Conservation (phyloP, 2,329 filamentous ascomycete species). For the Thelonectria rubi region DNA sequence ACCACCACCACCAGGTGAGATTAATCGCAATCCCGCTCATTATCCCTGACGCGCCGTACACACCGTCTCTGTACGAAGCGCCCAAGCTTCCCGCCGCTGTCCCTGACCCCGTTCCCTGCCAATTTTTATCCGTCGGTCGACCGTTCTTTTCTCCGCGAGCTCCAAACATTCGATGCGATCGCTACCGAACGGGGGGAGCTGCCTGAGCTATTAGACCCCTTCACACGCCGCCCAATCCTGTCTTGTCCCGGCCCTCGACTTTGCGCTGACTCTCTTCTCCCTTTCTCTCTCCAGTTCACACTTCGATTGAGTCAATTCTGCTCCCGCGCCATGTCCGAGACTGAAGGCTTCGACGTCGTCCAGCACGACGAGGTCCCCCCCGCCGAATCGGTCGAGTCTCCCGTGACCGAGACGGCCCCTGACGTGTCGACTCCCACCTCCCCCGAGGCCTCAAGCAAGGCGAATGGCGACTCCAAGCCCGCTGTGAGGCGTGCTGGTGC, state of each 20-base stretch:
- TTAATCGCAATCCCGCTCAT: slow-evolving; percentile 20
- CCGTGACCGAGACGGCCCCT: slow-evolving; percentile 38
- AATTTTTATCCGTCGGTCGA: slow-evolving; percentile 15
- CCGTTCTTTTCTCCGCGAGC: slow-evolving; percentile 11
- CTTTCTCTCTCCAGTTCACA: slow-evolving; percentile 22
- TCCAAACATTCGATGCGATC: slow-evolving; percentile 17
- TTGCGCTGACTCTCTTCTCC: slow-evolving; percentile 17
- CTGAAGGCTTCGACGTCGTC: slow-evolving; percentile 56
- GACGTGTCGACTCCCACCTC: slow-evolving; percentile 45
- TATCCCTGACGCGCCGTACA: slow-evolving; percentile 21
- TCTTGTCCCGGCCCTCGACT: background rate
- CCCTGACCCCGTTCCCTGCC: slow-evolving; percentile 10
- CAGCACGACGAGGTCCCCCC: slow-evolving; percentile 53
- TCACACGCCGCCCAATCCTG: background rate
- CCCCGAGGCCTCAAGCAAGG: slow-evolving; percentile 47
- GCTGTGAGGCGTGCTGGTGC: slow-evolving; percentile 50
- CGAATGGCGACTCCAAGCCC: slow-evolving; percentile 42
- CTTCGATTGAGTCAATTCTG: slow-evolving; percentile 25
- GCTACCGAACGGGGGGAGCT: slow-evolving; percentile 3
- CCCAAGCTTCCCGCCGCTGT: slow-evolving; percentile 18
- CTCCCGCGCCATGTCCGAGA: slow-evolving; percentile 55
- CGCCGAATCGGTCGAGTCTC: slow-evolving; percentile 46
- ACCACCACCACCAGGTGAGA: slow-evolving; percentile 21
- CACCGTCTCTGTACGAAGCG: background rate
- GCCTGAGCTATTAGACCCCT: slow-evolving; percentile 21